A percentile compares a stretch with the other conserved stretches of the same genome.
phyloP scores from a whole-genome alignment of 805 yeast genomes.

The Yueomyces sinensis region DNA sequence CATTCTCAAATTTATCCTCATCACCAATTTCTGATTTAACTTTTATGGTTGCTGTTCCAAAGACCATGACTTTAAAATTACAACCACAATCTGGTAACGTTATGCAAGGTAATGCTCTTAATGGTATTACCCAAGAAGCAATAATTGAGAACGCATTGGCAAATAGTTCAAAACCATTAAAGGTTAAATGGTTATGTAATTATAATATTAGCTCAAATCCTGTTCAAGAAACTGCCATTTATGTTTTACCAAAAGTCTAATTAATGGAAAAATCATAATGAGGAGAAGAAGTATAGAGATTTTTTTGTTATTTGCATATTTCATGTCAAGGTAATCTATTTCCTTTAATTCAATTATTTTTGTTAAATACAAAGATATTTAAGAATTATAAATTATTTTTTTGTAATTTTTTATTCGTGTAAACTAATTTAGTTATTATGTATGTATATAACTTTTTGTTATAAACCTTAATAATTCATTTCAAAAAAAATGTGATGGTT shows the following conservation, averaged over 20 bases:
- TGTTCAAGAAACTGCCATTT: slow-evolving; percentile 47
- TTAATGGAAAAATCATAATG: too few species aligned
- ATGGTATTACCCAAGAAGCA: slow-evolving; percentile 40
- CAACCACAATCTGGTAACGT: slow-evolving; percentile 47
- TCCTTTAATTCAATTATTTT: too few species aligned
- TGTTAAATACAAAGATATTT: too few species aligned
- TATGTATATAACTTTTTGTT: too few species aligned
- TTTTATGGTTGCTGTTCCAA: slow-evolving; percentile 62
- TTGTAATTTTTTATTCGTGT: too few species aligned
- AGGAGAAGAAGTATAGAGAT: too few species aligned
- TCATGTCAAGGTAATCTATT: too few species aligned
- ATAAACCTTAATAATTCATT: too few species aligned
- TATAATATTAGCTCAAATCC: slow-evolving; percentile 36
- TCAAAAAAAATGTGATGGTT: too few species aligned
- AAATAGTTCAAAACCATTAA: slow-evolving; percentile 30
- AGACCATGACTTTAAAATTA: slow-evolving; percentile 41
- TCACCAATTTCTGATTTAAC: slow-evolving; percentile 36
- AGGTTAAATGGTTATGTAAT: slow-evolving; percentile 65
- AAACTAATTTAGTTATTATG: too few species aligned
- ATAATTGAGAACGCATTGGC: slow-evolving; percentile 23
- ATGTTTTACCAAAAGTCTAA: slow-evolving; percentile 24
- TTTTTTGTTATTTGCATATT: too few species aligned
- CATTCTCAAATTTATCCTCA: slow-evolving; percentile 38
- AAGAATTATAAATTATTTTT: too few species aligned
- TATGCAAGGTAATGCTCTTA: slow-evolving; percentile 33